A percentile compares a stretch with the other conserved stretches of the same genome.
These are phyloP conservation scores for Phaeosphaeriaceae sp. DNA, from an alignment of 2,329 filamentous ascomycete genomes.

Conservation along the genomic window DNA sequence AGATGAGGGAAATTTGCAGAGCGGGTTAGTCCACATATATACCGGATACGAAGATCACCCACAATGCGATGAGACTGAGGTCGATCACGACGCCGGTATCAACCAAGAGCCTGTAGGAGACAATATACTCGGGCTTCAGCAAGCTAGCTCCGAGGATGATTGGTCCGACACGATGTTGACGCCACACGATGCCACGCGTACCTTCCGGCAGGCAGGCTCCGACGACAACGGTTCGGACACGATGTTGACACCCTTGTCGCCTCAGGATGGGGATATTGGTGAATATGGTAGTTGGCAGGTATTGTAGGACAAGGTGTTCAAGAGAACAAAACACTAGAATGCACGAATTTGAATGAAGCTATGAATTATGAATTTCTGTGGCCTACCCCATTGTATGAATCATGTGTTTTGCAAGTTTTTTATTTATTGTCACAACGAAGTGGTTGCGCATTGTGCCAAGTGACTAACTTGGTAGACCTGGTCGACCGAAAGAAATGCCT, in stretches of 20 bases:
- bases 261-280: not conserved
- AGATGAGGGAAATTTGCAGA: not conserved
- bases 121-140: not conserved
- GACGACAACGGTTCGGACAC: constrained; percentile 15
- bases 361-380: too few species aligned
- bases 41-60: not conserved
- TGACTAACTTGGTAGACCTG: too few species aligned
- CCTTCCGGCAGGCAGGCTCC: not conserved
- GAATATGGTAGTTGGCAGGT: constrained; percentile 16
- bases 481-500: too few species aligned
- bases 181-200: too few species aligned
- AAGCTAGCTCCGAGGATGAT: constrained; percentile 5
- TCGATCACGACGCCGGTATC: not conserved
- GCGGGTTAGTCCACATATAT: too few species aligned
- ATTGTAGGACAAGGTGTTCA: not conserved
- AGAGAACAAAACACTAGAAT: too few species aligned
- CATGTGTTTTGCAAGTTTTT: too few species aligned
- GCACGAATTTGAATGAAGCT: too few species aligned
- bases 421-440: too few species aligned
- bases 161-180: constrained; percentile 16
- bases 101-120: not conserved
- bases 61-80: not conserved
- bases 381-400: too few species aligned
- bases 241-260: constrained; percentile 9
- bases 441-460: too few species aligned